Percentiles rank a stretch among this genome's conserved stretches.
Evolutionary conservation across 306 rosid species (phyloP).

Genomic region (Phaseolus lunatus): DNA sequence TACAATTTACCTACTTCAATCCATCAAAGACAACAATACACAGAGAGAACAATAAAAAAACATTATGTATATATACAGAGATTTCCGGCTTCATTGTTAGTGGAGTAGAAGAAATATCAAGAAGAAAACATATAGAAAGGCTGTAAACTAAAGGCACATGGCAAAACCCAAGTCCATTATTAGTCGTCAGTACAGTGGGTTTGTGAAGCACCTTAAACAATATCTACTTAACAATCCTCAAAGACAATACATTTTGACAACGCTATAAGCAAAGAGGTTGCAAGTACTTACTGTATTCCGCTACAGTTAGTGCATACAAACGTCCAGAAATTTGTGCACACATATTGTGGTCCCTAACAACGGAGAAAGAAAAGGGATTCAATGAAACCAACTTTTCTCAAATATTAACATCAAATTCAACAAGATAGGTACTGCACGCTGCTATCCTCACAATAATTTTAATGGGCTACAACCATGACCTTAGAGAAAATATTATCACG

Average conservation of each 20-base stretch:
- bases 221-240: slow-evolving; percentile 22
- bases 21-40: background rate
- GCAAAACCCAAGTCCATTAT: slow-evolving; percentile 30
- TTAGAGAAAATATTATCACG: slow-evolving; percentile 30
- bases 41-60: background rate
- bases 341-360: slow-evolving; percentile 95
- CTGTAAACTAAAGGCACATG: slow-evolving; percentile 11
- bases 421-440: background rate
- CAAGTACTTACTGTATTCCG: slow-evolving; percentile 90
- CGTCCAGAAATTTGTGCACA: slow-evolving; percentile 93
- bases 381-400: slow-evolving; percentile 36
- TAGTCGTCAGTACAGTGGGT: slow-evolving; percentile 26
- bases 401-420: slow-evolving; percentile 37
- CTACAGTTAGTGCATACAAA: slow-evolving; percentile 96
- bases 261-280: slow-evolving; percentile 2
- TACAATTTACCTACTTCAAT: background rate
- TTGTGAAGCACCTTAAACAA: slow-evolving; percentile 18
- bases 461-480: slow-evolving; percentile 32
- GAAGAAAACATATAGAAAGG: slow-evolving; percentile 36
- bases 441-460: slow-evolving; percentile 14
- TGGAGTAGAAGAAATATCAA: slow-evolving; percentile 17
- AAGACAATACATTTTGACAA: slow-evolving; percentile 25
- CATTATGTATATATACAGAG: slow-evolving; percentile 4
- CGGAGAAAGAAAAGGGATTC: slow-evolving; percentile 24
- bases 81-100: slow-evolving; percentile 36